Percentiles rank a stretch among this genome's conserved stretches.
Evolutionary conservation across 1,139 yeast genomes (phyloP).

Genomic region (Suhomyces bokatorum): DNA sequence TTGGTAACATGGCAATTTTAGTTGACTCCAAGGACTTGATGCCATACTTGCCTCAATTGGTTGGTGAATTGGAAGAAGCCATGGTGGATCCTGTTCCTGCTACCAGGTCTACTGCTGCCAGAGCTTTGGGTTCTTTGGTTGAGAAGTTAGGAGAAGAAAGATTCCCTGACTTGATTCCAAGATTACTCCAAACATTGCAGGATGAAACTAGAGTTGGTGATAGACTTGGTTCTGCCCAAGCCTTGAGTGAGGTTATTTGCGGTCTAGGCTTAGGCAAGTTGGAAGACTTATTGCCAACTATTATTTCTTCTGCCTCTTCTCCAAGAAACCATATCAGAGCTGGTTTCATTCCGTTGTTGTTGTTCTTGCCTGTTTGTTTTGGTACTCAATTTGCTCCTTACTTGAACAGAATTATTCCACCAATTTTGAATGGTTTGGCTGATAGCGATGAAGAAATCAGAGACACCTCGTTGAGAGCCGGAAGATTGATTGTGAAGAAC

Average conservation of each 20-base stretch:
- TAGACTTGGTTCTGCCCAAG: slow-evolving; percentile 96
- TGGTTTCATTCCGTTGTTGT: slow-evolving; percentile 87
- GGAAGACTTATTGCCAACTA: slow-evolving; percentile 83
- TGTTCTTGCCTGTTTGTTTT: slow-evolving; percentile 91
- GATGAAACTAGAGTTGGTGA: slow-evolving; percentile 88
- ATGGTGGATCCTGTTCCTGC: slow-evolving; percentile 99
- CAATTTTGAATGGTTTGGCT: slow-evolving; percentile 88
- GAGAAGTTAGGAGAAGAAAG: slow-evolving; percentile 95
- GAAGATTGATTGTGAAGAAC: slow-evolving; percentile 85
- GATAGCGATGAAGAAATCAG: slow-evolving; percentile 84
- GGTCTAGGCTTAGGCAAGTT: slow-evolving; percentile 87
- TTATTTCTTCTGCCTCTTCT: slow-evolving; percentile 71
- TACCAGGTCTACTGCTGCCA: slow-evolving; percentile 95
- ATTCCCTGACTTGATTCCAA: slow-evolving; percentile 89
- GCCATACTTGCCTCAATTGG: slow-evolving; percentile 78
- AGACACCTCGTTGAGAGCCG: slow-evolving; percentile 89
- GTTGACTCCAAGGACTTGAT: slow-evolving; percentile 84
- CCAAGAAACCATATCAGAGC: slow-evolving; percentile 75
- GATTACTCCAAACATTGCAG: slow-evolving; percentile 71
- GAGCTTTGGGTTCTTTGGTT: slow-evolving; percentile 94
- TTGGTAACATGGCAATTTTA: slow-evolving; percentile 96
- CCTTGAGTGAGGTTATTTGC: slow-evolving; percentile 86
- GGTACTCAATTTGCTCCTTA: slow-evolving; percentile 93
- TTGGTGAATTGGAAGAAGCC: slow-evolving; percentile 82
- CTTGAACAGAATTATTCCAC: slow-evolving; percentile 80